phyloP scores from a whole-genome alignment of 1,139 yeast species.

The Arxiozyma slooffiae region DNA sequence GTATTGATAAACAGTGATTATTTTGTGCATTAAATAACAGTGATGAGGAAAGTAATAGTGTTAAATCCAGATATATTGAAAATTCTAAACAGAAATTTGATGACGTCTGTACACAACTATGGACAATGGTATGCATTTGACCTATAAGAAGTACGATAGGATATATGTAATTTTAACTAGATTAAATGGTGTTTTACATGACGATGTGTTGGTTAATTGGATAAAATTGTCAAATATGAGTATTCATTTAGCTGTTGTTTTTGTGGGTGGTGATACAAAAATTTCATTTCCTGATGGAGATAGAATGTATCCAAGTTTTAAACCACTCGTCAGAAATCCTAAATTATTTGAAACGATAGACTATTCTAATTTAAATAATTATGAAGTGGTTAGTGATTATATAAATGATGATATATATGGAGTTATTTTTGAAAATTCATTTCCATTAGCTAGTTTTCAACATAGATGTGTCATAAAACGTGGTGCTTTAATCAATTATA shows the following conservation, averaged over 20 bases:
- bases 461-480: slow-evolving; percentile 62
- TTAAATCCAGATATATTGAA: slow-evolving; percentile 57
- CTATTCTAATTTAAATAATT: slow-evolving; percentile 30
- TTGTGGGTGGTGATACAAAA: slow-evolving; percentile 58
- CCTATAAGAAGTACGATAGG: slow-evolving; percentile 39
- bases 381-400: slow-evolving; percentile 40
- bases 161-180: slow-evolving; percentile 60
- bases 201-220: slow-evolving; percentile 72
- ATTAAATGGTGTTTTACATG: slow-evolving; percentile 62
- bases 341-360: slow-evolving; percentile 13
- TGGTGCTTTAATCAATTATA: slow-evolving; percentile 52
- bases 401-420: slow-evolving; percentile 54
- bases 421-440: slow-evolving; percentile 47
- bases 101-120: slow-evolving; percentile 47
- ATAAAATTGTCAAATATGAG: slow-evolving; percentile 57
- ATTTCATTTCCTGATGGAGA: slow-evolving; percentile 38
- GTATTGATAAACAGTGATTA: slow-evolving; percentile 74
- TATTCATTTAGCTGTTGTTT: slow-evolving; percentile 59
- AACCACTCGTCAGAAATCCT: slow-evolving; percentile 25
- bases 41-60: slow-evolving; percentile 51
- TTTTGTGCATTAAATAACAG: slow-evolving; percentile 89
- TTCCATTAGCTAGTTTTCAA: slow-evolving; percentile 61
- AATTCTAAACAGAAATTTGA: slow-evolving; percentile 42
- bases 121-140: slow-evolving; percentile 41
- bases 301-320: slow-evolving; percentile 29